Conservation (phyloP, 805 yeast genomes). For the Yamadazyma sp. region DNA sequence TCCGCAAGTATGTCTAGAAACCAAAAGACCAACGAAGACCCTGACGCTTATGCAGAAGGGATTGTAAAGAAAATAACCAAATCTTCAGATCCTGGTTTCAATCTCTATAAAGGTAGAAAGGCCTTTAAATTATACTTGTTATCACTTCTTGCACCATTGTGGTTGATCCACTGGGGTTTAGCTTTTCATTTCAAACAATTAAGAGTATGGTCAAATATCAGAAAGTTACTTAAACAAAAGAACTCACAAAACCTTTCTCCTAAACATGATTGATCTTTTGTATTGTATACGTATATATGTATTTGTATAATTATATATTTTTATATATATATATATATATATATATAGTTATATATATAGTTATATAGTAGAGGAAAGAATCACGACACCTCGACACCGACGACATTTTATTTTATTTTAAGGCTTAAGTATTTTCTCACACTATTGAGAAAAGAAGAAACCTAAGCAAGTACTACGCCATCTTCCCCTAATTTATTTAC, state of each 20-base stretch:
- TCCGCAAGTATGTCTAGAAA: conserved; percentile 22
- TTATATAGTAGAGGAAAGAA: not conserved
- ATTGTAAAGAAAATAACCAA: conserved; percentile 18
- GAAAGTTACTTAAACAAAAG: conserved; percentile 7
- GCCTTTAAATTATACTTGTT: conserved; percentile 18
- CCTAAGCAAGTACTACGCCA: not conserved
- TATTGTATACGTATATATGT: too few species aligned
- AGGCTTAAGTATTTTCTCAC: too few species aligned
- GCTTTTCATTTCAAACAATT: conserved; percentile 24
- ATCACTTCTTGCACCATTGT: conserved; percentile 22
- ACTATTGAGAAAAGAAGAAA: too few species aligned
- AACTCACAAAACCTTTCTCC: too few species aligned
- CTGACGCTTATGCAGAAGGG: conserved; percentile 24
- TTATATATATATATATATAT: too few species aligned
- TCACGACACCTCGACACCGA: not conserved
- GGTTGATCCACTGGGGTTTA: conserved; percentile 20
- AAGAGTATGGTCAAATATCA: conserved; percentile 19
- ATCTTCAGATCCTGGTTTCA: conserved; percentile 22
- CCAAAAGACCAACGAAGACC: conserved; percentile 14
- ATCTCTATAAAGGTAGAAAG: conserved; percentile 25
- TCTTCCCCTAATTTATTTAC: not conserved
- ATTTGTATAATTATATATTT: too few species aligned
- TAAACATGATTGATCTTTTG: too few species aligned
- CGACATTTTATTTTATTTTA: not conserved
- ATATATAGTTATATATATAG: too few species aligned